Percentiles rank a stretch among this genome's conserved stretches.
Conservation (phyloP, 306 rosid species). For the Citrullus mucosospermus region DNA sequence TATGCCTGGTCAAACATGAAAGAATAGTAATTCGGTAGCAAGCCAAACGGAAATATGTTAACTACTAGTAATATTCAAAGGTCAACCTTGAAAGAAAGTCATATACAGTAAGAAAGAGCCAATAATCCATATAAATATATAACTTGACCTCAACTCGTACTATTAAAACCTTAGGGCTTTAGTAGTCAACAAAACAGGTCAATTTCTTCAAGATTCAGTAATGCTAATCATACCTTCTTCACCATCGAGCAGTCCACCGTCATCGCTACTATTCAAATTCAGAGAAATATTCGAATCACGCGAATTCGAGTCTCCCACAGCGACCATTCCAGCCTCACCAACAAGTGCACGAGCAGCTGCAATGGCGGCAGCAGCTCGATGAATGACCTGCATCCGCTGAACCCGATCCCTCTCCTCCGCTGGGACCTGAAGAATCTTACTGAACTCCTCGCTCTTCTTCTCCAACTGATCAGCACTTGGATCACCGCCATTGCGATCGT, state of each 20-base stretch:
- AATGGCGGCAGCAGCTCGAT: constrained; percentile 87
- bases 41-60: not conserved
- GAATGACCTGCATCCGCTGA: constrained; percentile 80
- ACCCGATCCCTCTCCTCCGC: constrained; percentile 59
- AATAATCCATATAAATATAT: not conserved
- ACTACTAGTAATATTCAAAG: not conserved
- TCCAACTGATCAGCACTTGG: constrained; percentile 19
- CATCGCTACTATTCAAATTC: not conserved
- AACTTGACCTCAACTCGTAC: not conserved
- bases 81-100: not conserved
- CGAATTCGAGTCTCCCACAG: constrained; percentile 2
- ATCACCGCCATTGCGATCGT: constrained; percentile 6
- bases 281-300: not conserved
- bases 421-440: constrained; percentile 61
- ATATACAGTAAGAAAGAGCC: not conserved
- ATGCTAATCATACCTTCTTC: constrained; percentile 20
- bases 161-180: not conserved
- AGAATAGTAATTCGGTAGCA: not conserved
- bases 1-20: not conserved
- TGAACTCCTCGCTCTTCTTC: constrained; percentile 57
- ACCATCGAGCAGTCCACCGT: not conserved
- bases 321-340: constrained; percentile 10
- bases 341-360: constrained; percentile 57
- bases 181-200: not conserved
- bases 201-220: not conserved